Conservation (phyloP, 768 basidiomycete genomes). For the Mycena galericulata region DNA sequence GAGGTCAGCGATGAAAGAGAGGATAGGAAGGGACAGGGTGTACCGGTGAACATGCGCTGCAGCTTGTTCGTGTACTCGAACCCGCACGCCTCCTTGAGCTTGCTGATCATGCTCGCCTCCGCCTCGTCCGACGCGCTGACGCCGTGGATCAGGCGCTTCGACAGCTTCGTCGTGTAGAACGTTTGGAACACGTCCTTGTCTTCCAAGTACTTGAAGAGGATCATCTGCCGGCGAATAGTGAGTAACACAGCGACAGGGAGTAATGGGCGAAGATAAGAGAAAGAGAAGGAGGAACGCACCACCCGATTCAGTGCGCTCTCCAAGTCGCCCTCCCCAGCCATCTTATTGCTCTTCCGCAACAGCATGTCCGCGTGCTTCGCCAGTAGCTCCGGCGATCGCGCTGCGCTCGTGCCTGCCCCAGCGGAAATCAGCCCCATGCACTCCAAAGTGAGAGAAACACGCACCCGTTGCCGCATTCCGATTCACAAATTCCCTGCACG, state of each 20-base stretch:
- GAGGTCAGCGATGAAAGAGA: background rate
- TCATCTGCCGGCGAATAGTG: constrained; percentile 77
- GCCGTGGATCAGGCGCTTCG: constrained; percentile 91
- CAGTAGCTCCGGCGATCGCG: constrained; percentile 91
- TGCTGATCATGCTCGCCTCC: constrained; percentile 98
- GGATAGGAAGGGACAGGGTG: constrained; percentile 27
- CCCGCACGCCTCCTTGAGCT: constrained; percentile 95
- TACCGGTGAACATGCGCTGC: constrained; percentile 96
- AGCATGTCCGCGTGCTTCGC: constrained; percentile 95
- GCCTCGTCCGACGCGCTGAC: constrained; percentile 96
- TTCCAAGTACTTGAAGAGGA: constrained; percentile 97
- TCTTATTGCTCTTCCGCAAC: constrained; percentile 94
- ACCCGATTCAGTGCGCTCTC: constrained; percentile 92
- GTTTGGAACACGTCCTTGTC: constrained; percentile 99
- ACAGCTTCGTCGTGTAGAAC: constrained; percentile 95
- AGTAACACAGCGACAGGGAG: constrained; percentile 25
- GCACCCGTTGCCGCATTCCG: constrained; percentile 88
- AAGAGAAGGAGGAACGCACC: constrained; percentile 59
- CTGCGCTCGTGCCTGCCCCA: constrained; percentile 45
- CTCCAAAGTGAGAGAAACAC: constrained; percentile 43
- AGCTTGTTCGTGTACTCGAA: constrained; percentile 98
- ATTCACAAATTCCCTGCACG: constrained; percentile 96
- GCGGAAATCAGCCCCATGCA: background rate
- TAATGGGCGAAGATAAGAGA: constrained; percentile 28
- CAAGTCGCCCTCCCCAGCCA: constrained; percentile 90